Evolutionary conservation across 2,329 filamentous ascomycete genomes (phyloP).

Genomic region (Aspergillus sp.): DNA sequence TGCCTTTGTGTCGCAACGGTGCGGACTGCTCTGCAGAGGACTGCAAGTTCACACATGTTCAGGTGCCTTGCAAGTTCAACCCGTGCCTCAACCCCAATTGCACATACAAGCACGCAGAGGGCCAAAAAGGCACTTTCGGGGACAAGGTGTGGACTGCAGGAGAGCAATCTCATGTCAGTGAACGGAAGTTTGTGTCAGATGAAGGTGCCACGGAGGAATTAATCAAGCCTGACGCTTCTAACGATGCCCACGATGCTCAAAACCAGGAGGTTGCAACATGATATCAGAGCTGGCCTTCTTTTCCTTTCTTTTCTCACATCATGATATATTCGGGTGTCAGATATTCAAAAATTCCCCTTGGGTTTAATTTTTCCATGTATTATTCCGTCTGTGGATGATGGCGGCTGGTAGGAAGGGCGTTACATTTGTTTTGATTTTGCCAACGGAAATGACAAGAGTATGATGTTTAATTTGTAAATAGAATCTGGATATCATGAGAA

Average conservation of each 20-base stretch:
- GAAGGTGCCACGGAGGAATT: slow-evolving; percentile 64
- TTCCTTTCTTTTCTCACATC: not conserved
- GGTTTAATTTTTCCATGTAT: slow-evolving; percentile 18
- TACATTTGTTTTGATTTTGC: slow-evolving; percentile 8
- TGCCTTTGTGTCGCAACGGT: slow-evolving; percentile 86
- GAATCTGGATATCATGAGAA: slow-evolving; percentile 15
- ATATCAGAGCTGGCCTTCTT: not conserved
- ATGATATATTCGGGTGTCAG: not conserved
- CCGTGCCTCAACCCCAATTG: slow-evolving; percentile 89
- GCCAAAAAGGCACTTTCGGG: slow-evolving; percentile 77
- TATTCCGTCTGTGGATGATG: slow-evolving; percentile 15
- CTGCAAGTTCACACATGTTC: slow-evolving; percentile 87
- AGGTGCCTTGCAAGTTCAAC: slow-evolving; percentile 81
- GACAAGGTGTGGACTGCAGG: slow-evolving; percentile 88
- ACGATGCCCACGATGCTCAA: slow-evolving; percentile 16
- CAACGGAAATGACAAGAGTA: slow-evolving; percentile 11
- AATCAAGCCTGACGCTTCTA: slow-evolving; percentile 55
- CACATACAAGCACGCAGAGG: slow-evolving; percentile 83
- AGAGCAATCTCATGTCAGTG: slow-evolving; percentile 65
- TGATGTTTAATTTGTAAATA: slow-evolving; percentile 19
- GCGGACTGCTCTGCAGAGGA: slow-evolving; percentile 74
- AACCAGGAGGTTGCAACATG: slow-evolving; percentile 29
- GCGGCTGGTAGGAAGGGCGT: slow-evolving; percentile 22
- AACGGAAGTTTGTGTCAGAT: slow-evolving; percentile 75
- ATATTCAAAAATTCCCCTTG: slow-evolving; percentile 1